Base-by-base conservation (phyloP, 495 filamentous ascomycete genomes). In the Extremus antarcticus region DNA sequence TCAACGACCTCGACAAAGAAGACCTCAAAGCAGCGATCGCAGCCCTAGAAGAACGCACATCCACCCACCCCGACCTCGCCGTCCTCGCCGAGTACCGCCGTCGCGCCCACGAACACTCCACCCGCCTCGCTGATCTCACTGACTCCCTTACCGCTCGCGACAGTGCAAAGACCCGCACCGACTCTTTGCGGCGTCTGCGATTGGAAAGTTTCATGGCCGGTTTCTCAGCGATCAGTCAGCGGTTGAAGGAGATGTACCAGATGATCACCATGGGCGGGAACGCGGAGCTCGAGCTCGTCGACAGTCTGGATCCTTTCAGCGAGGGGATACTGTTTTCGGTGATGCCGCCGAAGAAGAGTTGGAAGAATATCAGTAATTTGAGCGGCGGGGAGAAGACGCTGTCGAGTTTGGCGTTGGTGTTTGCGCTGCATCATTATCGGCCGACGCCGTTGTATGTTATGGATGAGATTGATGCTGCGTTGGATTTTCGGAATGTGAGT, bases 201-300 rank as follows among this genome's bases (percentile, higher is more conserved):
- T 73, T 97, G 9, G 91, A 95, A 58, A 92, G 92, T 48, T 98
- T 98, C 78, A 97, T 97, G 91, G 89, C 91, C 70, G 92, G 94
- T 23, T 97, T 97, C 72, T 84, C 83, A 66, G 84, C 78, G 52
- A 98, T 98, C 66, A 95, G 90, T n/a, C 73, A 95, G 20, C 84
- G 91, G 1, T 75, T 98, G 51, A 98, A 98, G 74, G 92, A 98
- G 69, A 98, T 98, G 92, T 98, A 98, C 73, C 92, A 97, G 70
- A 96, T 98, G 92, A 98, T 98, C 70, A 98, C 92, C 24, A 98
- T 98, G 92, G 92, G 92, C 57, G 92, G 92, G 41, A 98, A 98
- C 63, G 92, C 92, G 8, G 94, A 97, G 74, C 76, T 98, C 15
- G 92, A 98, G 67, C 81, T 98, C 24, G 92, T 98, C 20, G 92